A percentile compares a stretch with the other conserved stretches of the same genome.
Evolutionary conservation across 805 yeast species (phyloP).

Genomic region (Lipomyces yamanashiensis): DNA sequence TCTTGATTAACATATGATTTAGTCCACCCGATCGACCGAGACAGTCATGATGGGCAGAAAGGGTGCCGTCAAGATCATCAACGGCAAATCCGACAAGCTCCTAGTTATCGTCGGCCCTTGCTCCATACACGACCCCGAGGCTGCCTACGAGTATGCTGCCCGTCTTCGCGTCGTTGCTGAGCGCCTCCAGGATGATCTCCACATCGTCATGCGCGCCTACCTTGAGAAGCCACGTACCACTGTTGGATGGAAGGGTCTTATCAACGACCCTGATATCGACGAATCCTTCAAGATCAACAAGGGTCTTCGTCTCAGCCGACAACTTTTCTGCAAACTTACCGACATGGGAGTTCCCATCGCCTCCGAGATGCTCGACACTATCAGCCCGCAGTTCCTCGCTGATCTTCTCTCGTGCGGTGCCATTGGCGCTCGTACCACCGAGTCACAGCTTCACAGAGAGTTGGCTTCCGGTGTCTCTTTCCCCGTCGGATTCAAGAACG

Average conservation of each 20-base stretch:
- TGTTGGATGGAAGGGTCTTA: conserved; percentile 98
- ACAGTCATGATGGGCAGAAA: conserved; percentile 78
- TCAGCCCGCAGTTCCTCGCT: conserved; percentile 92
- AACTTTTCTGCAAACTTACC: conserved; percentile 81
- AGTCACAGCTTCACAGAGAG: conserved; percentile 96
- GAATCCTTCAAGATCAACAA: conserved; percentile 92
- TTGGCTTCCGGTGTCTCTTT: conserved; percentile 96
- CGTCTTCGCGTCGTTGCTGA: conserved; percentile 69
- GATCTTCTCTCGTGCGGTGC: conserved; percentile 95
- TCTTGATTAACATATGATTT: conserved; percentile 41
- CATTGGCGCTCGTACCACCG: conserved; percentile 98
- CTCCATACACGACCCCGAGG: conserved; percentile 88
- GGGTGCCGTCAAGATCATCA: conserved; percentile 74
- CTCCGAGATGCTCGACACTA: conserved; percentile 97
- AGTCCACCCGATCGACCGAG: conserved; percentile 41
- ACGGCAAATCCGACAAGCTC: conserved; percentile 78
- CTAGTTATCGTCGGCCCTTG: conserved; percentile 95
- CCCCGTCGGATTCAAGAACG: conserved; percentile 98
- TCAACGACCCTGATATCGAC: conserved; percentile 95
- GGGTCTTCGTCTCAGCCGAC: conserved; percentile 86
- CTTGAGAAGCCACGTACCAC: conserved; percentile 98
- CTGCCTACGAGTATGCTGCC: conserved; percentile 86
- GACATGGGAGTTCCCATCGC: conserved; percentile 86
- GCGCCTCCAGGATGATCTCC: conserved; percentile 74
- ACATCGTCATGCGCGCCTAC: conserved; percentile 94